Evolutionary conservation across 2,329 filamentous ascomycete genomes (phyloP).

Genomic region (Colletotrichum phormii): DNA sequence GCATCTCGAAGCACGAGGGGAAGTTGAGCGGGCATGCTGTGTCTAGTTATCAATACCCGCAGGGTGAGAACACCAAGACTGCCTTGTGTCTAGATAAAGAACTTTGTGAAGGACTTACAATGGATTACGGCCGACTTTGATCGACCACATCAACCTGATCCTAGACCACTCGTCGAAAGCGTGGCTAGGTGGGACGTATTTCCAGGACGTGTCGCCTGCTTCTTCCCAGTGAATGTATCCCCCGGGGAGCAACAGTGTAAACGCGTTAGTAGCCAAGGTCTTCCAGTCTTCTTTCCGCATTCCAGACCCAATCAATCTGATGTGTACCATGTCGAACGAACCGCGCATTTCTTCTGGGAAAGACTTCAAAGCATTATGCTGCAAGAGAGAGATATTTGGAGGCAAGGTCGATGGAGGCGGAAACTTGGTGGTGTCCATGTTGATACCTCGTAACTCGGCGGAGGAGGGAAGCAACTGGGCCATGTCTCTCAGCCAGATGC

Average conservation of each 20-base stretch:
- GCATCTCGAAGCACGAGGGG: background rate
- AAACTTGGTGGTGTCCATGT: slow-evolving; percentile 39
- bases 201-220: background rate
- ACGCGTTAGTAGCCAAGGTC: slow-evolving; percentile 19
- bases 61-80: too few species aligned
- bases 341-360: slow-evolving; percentile 31
- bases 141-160: background rate
- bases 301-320: slow-evolving; percentile 25
- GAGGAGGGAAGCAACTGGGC: slow-evolving; percentile 25
- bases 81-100: too few species aligned
- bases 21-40: slow-evolving; percentile 10
- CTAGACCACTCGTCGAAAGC: slow-evolving; percentile 21
- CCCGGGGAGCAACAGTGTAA: slow-evolving; percentile 28
- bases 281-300: slow-evolving; percentile 37
- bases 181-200: slow-evolving; percentile 19
- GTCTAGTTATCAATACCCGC: background rate
- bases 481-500: slow-evolving; percentile 39
- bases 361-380: slow-evolving; percentile 26
- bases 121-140: background rate
- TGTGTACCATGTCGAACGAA: slow-evolving; percentile 37
- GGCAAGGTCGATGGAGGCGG: slow-evolving; percentile 23
- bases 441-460: slow-evolving; percentile 36
- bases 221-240: slow-evolving; percentile 39
- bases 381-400: slow-evolving; percentile 26
- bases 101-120: background rate